These are phyloP conservation scores for Candida taoyuanica DNA, from an alignment of 805 yeast species.

Conservation along the genomic window DNA sequence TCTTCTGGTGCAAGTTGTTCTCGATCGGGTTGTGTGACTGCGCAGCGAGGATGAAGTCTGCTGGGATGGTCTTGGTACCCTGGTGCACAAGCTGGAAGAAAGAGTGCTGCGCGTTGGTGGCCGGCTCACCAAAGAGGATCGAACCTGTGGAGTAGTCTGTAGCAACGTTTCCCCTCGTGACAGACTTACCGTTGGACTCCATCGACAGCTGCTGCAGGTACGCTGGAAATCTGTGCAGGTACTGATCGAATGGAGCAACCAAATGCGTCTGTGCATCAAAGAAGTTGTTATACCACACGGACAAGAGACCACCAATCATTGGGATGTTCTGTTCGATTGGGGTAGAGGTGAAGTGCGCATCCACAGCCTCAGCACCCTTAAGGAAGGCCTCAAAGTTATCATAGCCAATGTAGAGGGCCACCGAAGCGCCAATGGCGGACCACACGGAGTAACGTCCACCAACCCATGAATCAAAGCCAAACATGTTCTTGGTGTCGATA, in stretches of 20 bases:
- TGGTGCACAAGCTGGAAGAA: conserved; percentile 99
- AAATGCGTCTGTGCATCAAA: conserved; percentile 97
- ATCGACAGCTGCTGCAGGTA: conserved; percentile 96
- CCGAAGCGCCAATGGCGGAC: conserved; percentile 97
- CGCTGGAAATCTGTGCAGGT: conserved; percentile 98
- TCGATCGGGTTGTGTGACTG: conserved; percentile 97
- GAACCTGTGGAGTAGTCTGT: conserved; percentile 95
- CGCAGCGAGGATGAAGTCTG: conserved; percentile 96
- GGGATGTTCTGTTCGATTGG: conserved; percentile 93
- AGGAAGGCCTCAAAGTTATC: conserved; percentile 90
- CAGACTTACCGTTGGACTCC: conserved; percentile 99
- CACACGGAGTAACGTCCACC: conserved; percentile 99
- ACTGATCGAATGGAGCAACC: conserved; percentile 98
- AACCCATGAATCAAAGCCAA: conserved; percentile 97
- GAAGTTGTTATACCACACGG: conserved; percentile 99
- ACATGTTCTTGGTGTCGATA: conserved; percentile 96
- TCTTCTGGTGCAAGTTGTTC: conserved; percentile 88
- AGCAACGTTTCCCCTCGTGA: conserved; percentile 85
- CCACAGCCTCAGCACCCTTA: conserved; percentile 97
- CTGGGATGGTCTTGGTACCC: conserved; percentile 95
- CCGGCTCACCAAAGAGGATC: conserved; percentile 96
- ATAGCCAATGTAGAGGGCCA: conserved; percentile 90
- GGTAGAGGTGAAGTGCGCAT: conserved; percentile 78
- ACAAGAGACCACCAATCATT: conserved; percentile 83
- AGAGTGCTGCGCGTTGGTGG: conserved; percentile 98